Conservation (phyloP, 2,329 filamentous ascomycete genomes). For the Sphaerulina musiva region DNA sequence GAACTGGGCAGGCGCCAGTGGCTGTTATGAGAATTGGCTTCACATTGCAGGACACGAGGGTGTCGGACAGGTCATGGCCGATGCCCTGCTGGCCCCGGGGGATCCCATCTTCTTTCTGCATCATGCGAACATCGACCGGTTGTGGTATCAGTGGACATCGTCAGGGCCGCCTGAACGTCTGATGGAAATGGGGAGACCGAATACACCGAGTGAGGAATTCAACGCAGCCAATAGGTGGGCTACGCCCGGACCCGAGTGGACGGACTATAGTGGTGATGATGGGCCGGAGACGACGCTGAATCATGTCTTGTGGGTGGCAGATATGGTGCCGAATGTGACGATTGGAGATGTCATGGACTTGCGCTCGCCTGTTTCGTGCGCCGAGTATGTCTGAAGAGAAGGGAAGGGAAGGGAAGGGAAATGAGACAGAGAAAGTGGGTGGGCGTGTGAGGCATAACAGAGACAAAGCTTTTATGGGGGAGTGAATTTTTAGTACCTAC, state of each 20-base stretch:
- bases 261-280: constrained; percentile 16
- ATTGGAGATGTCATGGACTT: constrained; percentile 20
- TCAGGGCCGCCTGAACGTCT: constrained; percentile 9
- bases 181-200: constrained; percentile 17
- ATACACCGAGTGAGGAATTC: constrained; percentile 17
- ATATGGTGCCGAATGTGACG: constrained; percentile 21
- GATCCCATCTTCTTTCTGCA: constrained; percentile 24
- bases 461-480: neutral
- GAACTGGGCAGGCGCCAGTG: constrained; percentile 15
- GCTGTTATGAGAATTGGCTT: constrained; percentile 18
- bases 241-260: constrained; percentile 21
- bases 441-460: neutral
- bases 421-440: too few relatives aligned
- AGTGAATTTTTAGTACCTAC: too few relatives aligned
- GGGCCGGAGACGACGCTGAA: constrained; percentile 17
- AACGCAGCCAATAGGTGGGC: constrained; percentile 16
- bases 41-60: constrained; percentile 21
- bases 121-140: constrained; percentile 22
- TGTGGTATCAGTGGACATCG: constrained; percentile 21
- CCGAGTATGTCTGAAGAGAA: constrained; percentile 13
- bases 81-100: constrained; percentile 20
- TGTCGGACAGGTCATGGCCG: constrained; percentile 19
- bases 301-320: constrained; percentile 21
- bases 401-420: too few relatives aligned
- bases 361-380: constrained; percentile 12